Percentiles rank a stretch among this genome's conserved stretches.
These are phyloP conservation scores for Voacanga thouarsii DNA, from an alignment of 257 asterid genomes.

Conservation along the genomic window DNA sequence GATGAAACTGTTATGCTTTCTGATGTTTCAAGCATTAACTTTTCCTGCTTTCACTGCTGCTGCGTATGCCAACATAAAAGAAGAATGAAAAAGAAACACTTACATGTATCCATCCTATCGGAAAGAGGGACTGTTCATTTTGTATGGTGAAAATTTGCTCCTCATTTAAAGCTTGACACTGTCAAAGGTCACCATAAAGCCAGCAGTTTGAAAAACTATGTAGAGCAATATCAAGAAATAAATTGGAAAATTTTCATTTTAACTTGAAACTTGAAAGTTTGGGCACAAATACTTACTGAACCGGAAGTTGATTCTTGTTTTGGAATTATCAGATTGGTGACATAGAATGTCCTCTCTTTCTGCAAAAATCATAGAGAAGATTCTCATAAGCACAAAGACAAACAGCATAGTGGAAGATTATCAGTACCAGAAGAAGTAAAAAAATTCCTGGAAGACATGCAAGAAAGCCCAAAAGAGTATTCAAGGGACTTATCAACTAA, in stretches of 20 bases:
- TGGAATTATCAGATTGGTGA: constrained; percentile 42
- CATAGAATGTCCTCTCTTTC: constrained; percentile 38
- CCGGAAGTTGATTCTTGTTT: constrained; percentile 47
- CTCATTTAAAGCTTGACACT: constrained; percentile 52
- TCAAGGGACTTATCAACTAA: neutral
- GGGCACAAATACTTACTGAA: constrained; percentile 34
- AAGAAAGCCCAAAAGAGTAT: neutral
- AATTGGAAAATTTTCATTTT: neutral
- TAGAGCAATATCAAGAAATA: no score
- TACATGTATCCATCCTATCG: constrained; percentile 62
- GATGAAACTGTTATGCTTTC: neutral
- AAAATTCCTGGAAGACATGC: neutral
- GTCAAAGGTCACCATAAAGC: constrained; percentile 3
- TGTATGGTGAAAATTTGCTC: constrained; percentile 50
- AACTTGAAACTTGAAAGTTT: neutral
- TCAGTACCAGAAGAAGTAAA: constrained; percentile 3
- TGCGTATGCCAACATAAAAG: constrained; percentile 3
- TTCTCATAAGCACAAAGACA: neutral
- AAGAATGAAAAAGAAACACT: constrained; percentile 8
- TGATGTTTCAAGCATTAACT: neutral
- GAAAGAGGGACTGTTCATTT: constrained; percentile 38
- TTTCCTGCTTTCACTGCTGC: neutral
- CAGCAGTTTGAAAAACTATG: neutral
- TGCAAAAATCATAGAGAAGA: constrained; percentile 25
- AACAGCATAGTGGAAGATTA: neutral